Base-by-base conservation (phyloP, 164 flowering plant genomes). In the Vitis amurensis region DNA sequence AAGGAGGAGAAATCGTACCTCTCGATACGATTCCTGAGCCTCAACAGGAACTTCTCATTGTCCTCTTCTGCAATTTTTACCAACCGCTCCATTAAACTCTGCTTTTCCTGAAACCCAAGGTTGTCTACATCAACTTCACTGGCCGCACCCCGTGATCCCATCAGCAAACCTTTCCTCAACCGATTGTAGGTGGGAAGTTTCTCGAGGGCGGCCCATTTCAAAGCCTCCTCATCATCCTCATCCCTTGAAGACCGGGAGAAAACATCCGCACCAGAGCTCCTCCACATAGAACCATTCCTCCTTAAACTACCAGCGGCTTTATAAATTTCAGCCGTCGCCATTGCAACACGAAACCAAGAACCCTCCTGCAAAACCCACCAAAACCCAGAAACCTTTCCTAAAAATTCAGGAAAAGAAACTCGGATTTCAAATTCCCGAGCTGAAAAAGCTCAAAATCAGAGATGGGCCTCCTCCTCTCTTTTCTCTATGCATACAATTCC, bases 171-270 rank as follows among this genome's bases (percentile, higher is more conserved):
- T 78, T 79, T 92, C 83, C 80, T 86, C 48, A 90, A 57, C 16
- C 95, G 82, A 70, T 82, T 81, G 57, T 77, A 86, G 4, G 97
- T 92, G 0, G 95, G 93, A 7, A 92, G 83, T 51, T 82, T 89
- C 74, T 92, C 88, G 2, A 92, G 80, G 13, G 92, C 85, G 44
- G 94, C 97, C 97, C 97, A 89, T 74, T 71, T 88, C 1, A 92
- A 81, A 23, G 91, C 97, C 62, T 90, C 97, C 69, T 92, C 94
- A 52, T 92, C 93, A 37, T 90, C 89, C 69, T 85, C 89, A 0
- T 82, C 86, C 37, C 80, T 31, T 10, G 80, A 60, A 17, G 90
- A 89, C 50, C 80, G 70, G 0, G 93, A 89, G 50, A 91, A 85
- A 5, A 74, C 80, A 8, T 84, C 88, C 23, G 31, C 29, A 0